Evolutionary conservation across 345 rosid species (phyloP).

Genomic region (Carallia pectinifolia): DNA sequence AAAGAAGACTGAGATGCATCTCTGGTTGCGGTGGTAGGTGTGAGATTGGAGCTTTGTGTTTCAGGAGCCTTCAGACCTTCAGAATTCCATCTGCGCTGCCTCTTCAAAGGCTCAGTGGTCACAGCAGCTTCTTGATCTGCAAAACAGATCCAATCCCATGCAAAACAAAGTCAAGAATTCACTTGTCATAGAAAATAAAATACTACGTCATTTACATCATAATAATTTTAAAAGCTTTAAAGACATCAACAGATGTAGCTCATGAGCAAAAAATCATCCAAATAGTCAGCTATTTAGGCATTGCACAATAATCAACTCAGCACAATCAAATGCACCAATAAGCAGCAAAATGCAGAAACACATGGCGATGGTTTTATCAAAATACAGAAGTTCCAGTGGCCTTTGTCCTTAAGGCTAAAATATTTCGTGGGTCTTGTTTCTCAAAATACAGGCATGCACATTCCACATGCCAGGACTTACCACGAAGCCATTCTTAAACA

Average conservation of each 20-base stretch:
- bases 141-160: not conserved
- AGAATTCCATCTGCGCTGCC: slow-evolving; percentile 91
- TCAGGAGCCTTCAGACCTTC: slow-evolving; percentile 61
- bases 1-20: slow-evolving; percentile 35
- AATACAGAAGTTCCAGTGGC: not conserved
- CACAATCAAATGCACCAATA: too few species aligned
- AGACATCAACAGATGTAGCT: not conserved
- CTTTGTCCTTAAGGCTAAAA: not conserved
- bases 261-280: not conserved
- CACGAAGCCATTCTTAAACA: too few species aligned
- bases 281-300: too few species aligned
- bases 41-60: slow-evolving; percentile 42
- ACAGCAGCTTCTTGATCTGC: slow-evolving; percentile 71
- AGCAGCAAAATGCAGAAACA: too few species aligned
- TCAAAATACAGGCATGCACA: too few species aligned
- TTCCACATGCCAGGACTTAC: too few species aligned
- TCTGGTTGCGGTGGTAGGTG: slow-evolving; percentile 59
- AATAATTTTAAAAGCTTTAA: not conserved
- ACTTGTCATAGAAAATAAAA: not conserved
- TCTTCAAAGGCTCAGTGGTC: slow-evolving; percentile 63
- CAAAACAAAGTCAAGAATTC: not conserved
- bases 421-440: too few species aligned
- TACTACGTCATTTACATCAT: not conserved
- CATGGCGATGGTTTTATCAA: not conserved
- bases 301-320: too few species aligned